Conservation (phyloP, 108 stramenopile species). For the Skeletonema menzelii region DNA sequence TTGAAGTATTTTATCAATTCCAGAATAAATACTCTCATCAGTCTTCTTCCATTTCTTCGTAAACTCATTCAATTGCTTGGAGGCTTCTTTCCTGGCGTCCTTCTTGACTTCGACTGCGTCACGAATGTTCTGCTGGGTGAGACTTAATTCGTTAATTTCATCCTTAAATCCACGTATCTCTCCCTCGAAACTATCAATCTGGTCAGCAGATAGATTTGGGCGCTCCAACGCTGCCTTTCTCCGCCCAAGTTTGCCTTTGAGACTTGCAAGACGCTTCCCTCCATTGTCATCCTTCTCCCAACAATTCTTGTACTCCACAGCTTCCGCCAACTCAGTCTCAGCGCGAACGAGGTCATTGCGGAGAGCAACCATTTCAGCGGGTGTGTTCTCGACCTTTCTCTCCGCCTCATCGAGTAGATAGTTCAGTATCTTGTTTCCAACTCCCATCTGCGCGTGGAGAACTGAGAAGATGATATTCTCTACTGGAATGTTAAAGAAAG, state of each 20-base stretch:
- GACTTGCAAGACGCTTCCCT: background rate
- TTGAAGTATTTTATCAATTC: conserved; percentile 1
- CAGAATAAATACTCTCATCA: background rate
- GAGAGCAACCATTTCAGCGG: background rate
- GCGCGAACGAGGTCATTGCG: background rate
- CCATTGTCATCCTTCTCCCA: background rate
- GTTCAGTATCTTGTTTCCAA: conserved; percentile 1
- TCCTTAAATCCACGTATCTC: background rate
- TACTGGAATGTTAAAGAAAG: background rate
- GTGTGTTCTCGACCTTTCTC: background rate
- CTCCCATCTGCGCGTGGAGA: background rate
- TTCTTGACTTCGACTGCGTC: background rate
- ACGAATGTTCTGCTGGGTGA: background rate
- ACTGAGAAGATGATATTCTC: background rate
- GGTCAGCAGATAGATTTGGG: background rate
- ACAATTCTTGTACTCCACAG: background rate
- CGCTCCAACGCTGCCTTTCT: background rate
- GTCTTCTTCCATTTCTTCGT: background rate
- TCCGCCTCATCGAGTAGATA: background rate
- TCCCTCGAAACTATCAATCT: background rate
- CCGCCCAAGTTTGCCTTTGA: background rate
- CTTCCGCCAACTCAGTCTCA: background rate
- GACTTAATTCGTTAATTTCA: background rate
- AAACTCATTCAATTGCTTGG: background rate
- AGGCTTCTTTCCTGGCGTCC: background rate